Percentiles rank a stretch among this genome's conserved stretches.
These are phyloP conservation scores for Selaginella moellendorffii DNA, from an alignment of 75 land plant species.

Conservation along the genomic window DNA sequence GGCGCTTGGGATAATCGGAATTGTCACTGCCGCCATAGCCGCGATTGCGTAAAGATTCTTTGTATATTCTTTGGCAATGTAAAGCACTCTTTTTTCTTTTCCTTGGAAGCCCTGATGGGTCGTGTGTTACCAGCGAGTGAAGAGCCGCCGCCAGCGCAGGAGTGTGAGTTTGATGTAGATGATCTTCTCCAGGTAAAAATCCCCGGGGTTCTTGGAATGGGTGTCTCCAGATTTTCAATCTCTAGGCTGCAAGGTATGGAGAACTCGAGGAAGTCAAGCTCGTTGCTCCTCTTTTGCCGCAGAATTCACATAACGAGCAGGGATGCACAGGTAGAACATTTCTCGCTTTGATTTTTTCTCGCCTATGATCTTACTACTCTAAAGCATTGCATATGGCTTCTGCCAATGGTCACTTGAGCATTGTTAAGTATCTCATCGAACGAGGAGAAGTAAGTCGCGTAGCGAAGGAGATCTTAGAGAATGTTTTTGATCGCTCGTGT, in stretches of 20 bases:
- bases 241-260: constrained; percentile 85
- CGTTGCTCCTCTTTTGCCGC: constrained; percentile 34
- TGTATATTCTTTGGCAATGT: too few relatives aligned
- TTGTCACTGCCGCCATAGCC: too few relatives aligned
- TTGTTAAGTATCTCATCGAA: constrained; percentile 51
- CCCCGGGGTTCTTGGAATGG: too few relatives aligned
- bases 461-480: not conserved
- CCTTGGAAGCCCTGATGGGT: too few relatives aligned
- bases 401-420: constrained; percentile 84
- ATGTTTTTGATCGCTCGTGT: not conserved
- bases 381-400: constrained; percentile 95
- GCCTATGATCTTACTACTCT: not conserved
- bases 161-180: too few relatives aligned
- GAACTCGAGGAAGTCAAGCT: constrained; percentile 62
- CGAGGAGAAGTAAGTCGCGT: constrained; percentile 54
- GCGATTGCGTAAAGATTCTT: too few relatives aligned
- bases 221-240: too few relatives aligned
- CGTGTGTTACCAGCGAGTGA: too few relatives aligned
- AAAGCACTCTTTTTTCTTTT: too few relatives aligned
- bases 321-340: constrained; percentile 56
- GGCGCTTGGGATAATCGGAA: too few relatives aligned
- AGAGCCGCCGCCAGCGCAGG: too few relatives aligned
- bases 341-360: not conserved
- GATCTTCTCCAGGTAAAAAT: too few relatives aligned
- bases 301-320: constrained; percentile 54